Evolutionary conservation across 1,284 basidiomycete species (phyloP), one percentile per base, ranked within the genome.

Genomic region (Chalciporus sp.): DNA sequence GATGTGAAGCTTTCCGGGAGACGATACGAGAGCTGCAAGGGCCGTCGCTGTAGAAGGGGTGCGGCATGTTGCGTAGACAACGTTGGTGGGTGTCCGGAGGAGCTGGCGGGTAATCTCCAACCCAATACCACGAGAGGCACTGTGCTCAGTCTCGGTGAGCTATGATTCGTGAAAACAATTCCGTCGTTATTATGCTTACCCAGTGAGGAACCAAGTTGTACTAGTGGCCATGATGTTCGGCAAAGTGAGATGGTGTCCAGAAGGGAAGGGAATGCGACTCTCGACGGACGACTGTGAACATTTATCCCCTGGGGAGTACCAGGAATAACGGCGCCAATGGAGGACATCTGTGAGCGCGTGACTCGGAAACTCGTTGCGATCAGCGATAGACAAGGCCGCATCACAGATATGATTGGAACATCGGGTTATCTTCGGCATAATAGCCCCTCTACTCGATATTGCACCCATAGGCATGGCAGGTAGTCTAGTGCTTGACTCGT

Each of bases 91-190:
- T 19, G 67, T 57, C 7, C 58, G 49, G n/a, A 72, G 53, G 20
- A 78, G 66, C 53, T 77, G 74, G 20, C 62, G 63, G 7, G 69
- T 65, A 23, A 72, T 60, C 59, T 76, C 75, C n/a, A 76, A 62
- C 6, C 75, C 75, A 40, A 78, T 74, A 4, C 75, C 76, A 8
- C 74, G 70, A 26, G 71, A 74, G n/a, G 71, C 58, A n/a, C 75
- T 75, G 47, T 42, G 28, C 14, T 35, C 8, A 5, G 28, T 19
- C 8, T 31, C 6, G 6, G 17, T 55, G 35, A 54, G 40, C 11
- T 40, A 11, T 4, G 14, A n/a, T 10, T 40, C 5, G 23, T 33
- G 2, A 29, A 20, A 23, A 16, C 2, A 17, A 11, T 29, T 11
- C 16, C 16, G 6, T 23, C 19, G 31, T 16, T 23, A 31, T 23